A percentile compares a stretch with the other conserved stretches of the same genome.
These are phyloP conservation scores for Viola pubescens DNA, from an alignment of 441 rosid species.

Conservation along the genomic window DNA sequence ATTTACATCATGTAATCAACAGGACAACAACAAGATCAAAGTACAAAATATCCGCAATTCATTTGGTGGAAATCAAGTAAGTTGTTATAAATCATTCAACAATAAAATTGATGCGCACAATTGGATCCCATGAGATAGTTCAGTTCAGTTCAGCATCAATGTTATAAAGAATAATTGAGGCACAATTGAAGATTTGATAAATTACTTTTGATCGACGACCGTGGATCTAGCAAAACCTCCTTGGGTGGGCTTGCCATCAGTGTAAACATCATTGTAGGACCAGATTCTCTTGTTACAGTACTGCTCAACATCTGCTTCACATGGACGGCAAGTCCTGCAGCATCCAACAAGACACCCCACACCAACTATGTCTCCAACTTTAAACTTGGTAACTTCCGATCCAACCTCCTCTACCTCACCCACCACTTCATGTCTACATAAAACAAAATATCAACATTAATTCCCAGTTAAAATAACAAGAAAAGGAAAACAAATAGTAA, in stretches of 20 bases:
- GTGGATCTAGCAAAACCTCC: slow-evolving; percentile 76
- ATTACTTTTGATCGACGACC: slow-evolving; percentile 51
- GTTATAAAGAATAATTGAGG: neutral
- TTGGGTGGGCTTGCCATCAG: slow-evolving; percentile 53
- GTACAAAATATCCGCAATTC: neutral
- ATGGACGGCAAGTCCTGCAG: slow-evolving; percentile 63
- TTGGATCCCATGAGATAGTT: no score
- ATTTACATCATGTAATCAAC: slow-evolving; percentile 40
- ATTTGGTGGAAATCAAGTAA: no score
- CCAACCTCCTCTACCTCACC: slow-evolving; percentile 31
- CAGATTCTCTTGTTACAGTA: slow-evolving; percentile 51
- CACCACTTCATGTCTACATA: slow-evolving; percentile 29
- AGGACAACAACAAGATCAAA: slow-evolving; percentile 21
- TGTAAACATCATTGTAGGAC: slow-evolving; percentile 46
- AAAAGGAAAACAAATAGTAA: neutral
- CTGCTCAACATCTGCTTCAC: slow-evolving; percentile 61
- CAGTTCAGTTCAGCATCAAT: no score
- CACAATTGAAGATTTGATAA: neutral
- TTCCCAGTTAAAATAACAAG: neutral
- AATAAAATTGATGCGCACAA: no score
- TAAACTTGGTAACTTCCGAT: slow-evolving; percentile 22
- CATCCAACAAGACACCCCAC: slow-evolving; percentile 63
- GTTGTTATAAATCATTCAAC: no score
- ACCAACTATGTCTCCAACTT: slow-evolving; percentile 49
- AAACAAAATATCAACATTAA: neutral